These are phyloP conservation scores for Boletus tylopilopsis DNA, from an alignment of 768 basidiomycete genomes.

Conservation along the genomic window DNA sequence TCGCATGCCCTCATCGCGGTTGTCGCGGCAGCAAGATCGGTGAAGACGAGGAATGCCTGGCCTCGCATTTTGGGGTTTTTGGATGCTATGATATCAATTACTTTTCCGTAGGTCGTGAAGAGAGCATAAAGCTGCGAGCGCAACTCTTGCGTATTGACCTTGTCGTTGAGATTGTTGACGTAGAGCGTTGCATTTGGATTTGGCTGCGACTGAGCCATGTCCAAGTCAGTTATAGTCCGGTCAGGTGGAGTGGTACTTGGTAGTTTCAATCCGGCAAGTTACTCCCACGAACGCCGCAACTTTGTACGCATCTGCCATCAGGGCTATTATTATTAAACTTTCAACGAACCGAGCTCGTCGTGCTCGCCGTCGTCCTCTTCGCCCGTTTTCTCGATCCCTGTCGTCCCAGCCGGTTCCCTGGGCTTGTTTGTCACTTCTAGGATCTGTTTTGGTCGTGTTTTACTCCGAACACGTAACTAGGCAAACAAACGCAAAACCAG, in stretches of 20 bases:
- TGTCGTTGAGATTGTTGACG: constrained; percentile 90
- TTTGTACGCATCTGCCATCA: no score
- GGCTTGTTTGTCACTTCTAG: constrained; percentile 7
- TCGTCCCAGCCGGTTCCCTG: not conserved
- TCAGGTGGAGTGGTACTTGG: not conserved
- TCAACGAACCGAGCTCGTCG: not conserved
- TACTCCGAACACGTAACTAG: constrained; percentile 24
- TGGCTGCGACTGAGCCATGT: constrained; percentile 59
- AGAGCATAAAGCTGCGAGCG: constrained; percentile 77
- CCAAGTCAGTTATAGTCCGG: no score
- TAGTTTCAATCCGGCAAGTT: constrained; percentile 17
- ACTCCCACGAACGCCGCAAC: constrained; percentile 18
- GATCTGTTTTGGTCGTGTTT: constrained; percentile 24
- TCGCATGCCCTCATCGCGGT: constrained; percentile 90
- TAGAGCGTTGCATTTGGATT: constrained; percentile 90
- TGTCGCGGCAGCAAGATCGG: constrained; percentile 86
- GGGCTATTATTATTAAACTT: not conserved
- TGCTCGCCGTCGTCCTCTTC: constrained; percentile 6
- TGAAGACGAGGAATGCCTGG: constrained; percentile 95
- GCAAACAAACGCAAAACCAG: constrained; percentile 32
- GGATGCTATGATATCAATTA: constrained; percentile 90
- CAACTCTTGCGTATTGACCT: constrained; percentile 89
- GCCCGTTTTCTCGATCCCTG: not conserved
- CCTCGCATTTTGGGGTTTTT: constrained; percentile 85
- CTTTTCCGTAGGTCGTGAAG: constrained; percentile 90